Evolutionary conservation across 2,329 filamentous ascomycete species (phyloP).

Genomic region (Shiraia bambusicola): DNA sequence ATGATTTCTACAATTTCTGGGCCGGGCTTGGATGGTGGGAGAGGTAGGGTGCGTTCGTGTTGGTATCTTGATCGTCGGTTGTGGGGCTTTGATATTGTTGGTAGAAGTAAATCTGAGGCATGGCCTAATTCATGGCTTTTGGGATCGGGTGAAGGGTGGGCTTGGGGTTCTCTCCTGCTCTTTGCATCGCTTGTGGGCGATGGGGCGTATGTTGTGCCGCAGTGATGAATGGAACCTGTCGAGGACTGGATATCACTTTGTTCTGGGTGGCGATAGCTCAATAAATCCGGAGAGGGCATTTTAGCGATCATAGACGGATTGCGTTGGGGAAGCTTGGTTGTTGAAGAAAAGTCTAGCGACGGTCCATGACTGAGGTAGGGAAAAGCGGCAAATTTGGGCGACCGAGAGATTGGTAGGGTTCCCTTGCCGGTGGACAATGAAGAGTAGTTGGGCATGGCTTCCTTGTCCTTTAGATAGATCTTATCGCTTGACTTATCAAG

Average conservation of each 20-base stretch:
- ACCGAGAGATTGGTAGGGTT: too few relatives aligned
- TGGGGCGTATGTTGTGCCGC: slow-evolving; percentile 20
- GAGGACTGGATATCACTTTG: slow-evolving; percentile 4
- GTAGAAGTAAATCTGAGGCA: slow-evolving; percentile 16
- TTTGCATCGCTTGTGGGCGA: slow-evolving; percentile 16
- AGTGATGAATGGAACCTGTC: slow-evolving; percentile 7
- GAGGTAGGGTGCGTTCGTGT: background rate
- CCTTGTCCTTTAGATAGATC: too few relatives aligned
- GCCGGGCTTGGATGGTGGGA: background rate
- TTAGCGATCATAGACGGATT: too few relatives aligned
- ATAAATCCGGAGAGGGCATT: slow-evolving; percentile 13
- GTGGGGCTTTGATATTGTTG: background rate
- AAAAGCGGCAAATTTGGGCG: too few relatives aligned
- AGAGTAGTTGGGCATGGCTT: too few relatives aligned
- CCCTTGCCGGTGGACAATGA: too few relatives aligned
- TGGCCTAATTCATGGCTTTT: slow-evolving; percentile 15
- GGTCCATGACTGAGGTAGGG: too few relatives aligned
- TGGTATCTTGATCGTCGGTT: background rate
- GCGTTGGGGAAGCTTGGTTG: too few relatives aligned
- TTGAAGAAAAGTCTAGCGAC: too few relatives aligned
- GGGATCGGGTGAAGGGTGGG: slow-evolving; percentile 3
- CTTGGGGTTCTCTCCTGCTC: slow-evolving; percentile 32
- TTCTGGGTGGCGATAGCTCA: slow-evolving; percentile 14
- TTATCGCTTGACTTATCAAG: too few relatives aligned
- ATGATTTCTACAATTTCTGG: slow-evolving; percentile 20